Evolutionary conservation across 768 basidiomycete genomes (phyloP).

Genomic region (Hygrophorus pudorinus): DNA sequence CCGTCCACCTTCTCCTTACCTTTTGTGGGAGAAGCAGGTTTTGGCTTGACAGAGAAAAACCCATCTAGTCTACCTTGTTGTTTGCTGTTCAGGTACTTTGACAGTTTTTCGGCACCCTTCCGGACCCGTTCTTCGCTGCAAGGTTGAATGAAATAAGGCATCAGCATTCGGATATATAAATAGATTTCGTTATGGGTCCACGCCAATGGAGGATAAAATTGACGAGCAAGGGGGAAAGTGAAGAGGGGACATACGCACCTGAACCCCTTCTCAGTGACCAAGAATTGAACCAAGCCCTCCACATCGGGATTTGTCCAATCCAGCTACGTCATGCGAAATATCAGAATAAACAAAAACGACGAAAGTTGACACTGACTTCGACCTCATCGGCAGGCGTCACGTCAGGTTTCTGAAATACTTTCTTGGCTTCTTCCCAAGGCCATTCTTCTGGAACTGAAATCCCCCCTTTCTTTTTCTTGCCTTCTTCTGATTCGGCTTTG

Average conservation of each 20-base stretch:
- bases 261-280: constrained; percentile 95
- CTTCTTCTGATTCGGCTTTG: constrained; percentile 30
- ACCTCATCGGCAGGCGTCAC: constrained; percentile 79
- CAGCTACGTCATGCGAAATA: constrained; percentile 38
- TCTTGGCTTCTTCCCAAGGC: constrained; percentile 95
- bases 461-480: constrained; percentile 64
- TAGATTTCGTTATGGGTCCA: too few species aligned
- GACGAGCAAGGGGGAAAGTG: constrained; percentile 1
- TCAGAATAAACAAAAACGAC: background rate
- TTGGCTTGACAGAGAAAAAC: constrained; percentile 77
- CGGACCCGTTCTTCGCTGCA: constrained; percentile 96
- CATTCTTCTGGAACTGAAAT: constrained; percentile 85
- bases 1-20: constrained; percentile 19
- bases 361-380: constrained; percentile 42
- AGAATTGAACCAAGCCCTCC: constrained; percentile 87
- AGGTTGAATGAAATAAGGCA: too few species aligned
- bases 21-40: constrained; percentile 29
- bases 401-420: constrained; percentile 83
- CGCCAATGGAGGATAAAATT: background rate
- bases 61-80: constrained; percentile 96
- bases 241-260: constrained; percentile 45
- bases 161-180: too few species aligned
- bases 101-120: constrained; percentile 88
- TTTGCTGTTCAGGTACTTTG: constrained; percentile 78
- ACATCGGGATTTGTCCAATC: constrained; percentile 93